Conservation (phyloP, 345 rosid species). For the Moricandia arvensis region DNA sequence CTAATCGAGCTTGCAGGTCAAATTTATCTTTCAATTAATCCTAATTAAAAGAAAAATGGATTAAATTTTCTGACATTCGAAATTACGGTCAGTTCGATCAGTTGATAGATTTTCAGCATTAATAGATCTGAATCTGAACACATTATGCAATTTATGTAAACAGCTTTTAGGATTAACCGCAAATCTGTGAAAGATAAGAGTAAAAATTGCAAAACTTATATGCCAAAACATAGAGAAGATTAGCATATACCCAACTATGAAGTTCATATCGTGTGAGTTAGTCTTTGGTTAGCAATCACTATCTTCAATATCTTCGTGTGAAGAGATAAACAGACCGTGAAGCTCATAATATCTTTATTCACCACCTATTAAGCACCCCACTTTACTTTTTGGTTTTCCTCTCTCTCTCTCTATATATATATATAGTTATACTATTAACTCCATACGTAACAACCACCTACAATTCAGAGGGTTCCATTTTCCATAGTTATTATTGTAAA, state of each 20-base stretch:
- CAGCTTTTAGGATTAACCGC: background rate
- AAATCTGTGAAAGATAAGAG: background rate
- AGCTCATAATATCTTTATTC: conserved; percentile 4
- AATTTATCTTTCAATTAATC: conserved; percentile 5
- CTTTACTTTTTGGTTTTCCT: background rate
- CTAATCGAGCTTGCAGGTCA: conserved; percentile 2
- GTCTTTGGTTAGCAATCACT: background rate
- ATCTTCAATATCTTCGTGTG: background rate
- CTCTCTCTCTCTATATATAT: background rate
- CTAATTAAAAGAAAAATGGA: background rate
- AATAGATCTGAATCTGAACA: background rate
- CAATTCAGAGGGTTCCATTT: conserved; percentile 26
- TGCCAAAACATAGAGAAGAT: background rate
- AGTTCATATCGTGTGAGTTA: background rate
- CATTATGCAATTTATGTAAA: background rate
- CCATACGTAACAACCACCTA: conserved; percentile 18
- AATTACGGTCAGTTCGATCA: background rate
- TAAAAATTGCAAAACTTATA: background rate
- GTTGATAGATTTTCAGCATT: background rate
- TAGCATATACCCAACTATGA: background rate
- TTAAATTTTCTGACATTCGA: background rate
- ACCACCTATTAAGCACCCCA: conserved; percentile 35
- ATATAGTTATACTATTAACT: background rate
- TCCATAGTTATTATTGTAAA: background rate
- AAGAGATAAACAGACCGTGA: conserved; percentile 23